A percentile compares a stretch with the other conserved stretches of the same genome.
phyloP scores from a whole-genome alignment of 352 stramenopile species.

The Phytophthora sansomeana region DNA sequence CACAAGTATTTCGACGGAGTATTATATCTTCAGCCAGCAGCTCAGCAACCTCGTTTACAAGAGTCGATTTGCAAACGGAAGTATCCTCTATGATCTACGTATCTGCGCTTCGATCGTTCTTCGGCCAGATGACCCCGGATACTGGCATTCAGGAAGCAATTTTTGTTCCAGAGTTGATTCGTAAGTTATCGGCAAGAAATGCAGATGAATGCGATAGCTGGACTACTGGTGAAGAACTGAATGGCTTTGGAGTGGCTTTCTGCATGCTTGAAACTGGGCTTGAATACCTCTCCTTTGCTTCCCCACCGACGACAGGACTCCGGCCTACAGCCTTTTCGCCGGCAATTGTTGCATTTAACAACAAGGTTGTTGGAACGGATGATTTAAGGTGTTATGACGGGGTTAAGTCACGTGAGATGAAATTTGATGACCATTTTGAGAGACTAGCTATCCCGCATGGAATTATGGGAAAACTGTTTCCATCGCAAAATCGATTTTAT shows the following conservation, averaged over 20 bases:
- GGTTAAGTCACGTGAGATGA: conserved; percentile 22
- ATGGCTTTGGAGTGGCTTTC: conserved; percentile 65
- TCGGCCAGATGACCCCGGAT: conserved; percentile 18
- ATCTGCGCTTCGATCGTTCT: conserved; percentile 48
- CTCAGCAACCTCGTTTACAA: conserved; percentile 33
- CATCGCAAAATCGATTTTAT: conserved; percentile 19
- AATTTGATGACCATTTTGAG: conserved; percentile 45
- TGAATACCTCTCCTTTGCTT: conserved; percentile 35
- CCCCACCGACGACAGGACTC: conserved; percentile 28
- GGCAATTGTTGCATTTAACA: conserved; percentile 23
- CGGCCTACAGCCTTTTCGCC: conserved; percentile 29
- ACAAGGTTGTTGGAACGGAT: not conserved
- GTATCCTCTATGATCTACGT: conserved; percentile 49
- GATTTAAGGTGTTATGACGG: conserved; percentile 25
- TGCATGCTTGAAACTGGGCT: conserved; percentile 48
- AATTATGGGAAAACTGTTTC: conserved; percentile 33
- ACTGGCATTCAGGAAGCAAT: conserved; percentile 18
- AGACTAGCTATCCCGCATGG: conserved; percentile 33
- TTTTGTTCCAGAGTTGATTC: conserved; percentile 47
- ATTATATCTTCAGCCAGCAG: conserved; percentile 7
- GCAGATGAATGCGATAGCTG: conserved; percentile 30
- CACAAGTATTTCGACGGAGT: conserved; percentile 38
- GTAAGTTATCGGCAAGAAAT: conserved; percentile 41
- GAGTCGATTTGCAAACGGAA: conserved; percentile 42
- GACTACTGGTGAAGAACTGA: conserved; percentile 40